A percentile compares a stretch with the other conserved stretches of the same genome.
Conservation (phyloP, 129 eudicot genomes). For the Ambrosia artemisiifolia region DNA sequence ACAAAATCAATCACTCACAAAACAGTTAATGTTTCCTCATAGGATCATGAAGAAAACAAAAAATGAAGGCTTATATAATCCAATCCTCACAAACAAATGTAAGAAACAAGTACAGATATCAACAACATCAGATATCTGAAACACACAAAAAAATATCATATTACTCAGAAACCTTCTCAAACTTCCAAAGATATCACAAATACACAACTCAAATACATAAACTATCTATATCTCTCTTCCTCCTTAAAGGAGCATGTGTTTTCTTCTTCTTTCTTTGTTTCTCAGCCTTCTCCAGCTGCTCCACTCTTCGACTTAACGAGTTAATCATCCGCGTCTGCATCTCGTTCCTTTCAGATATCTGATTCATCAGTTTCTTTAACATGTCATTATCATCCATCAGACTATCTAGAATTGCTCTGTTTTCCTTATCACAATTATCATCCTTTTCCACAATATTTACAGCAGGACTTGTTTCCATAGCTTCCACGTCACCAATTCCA, state of each 20-base stretch:
- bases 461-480: background rate
- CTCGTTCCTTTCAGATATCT: constrained; percentile 50
- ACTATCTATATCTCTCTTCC: constrained; percentile 4
- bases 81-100: too few species aligned
- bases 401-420: constrained; percentile 28
- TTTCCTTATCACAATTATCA: constrained; percentile 18
- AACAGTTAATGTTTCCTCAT: too few species aligned
- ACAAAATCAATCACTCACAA: too few species aligned
- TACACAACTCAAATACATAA: background rate
- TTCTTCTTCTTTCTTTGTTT: constrained; percentile 40
- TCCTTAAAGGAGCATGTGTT: background rate
- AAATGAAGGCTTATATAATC: too few species aligned
- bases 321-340: constrained; percentile 45
- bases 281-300: constrained; percentile 65
- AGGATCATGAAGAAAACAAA: too few species aligned
- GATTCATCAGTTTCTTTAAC: constrained; percentile 48
- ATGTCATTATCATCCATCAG: constrained; percentile 51
- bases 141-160: background rate
- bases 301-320: constrained; percentile 50
- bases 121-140: background rate
- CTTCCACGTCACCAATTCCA: background rate
- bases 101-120: too few species aligned
- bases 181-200: background rate
- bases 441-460: background rate
- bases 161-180: background rate